Evolutionary conservation across 2,329 filamentous ascomycete genomes (phyloP).

Genomic region (Fusarium pininemorale): DNA sequence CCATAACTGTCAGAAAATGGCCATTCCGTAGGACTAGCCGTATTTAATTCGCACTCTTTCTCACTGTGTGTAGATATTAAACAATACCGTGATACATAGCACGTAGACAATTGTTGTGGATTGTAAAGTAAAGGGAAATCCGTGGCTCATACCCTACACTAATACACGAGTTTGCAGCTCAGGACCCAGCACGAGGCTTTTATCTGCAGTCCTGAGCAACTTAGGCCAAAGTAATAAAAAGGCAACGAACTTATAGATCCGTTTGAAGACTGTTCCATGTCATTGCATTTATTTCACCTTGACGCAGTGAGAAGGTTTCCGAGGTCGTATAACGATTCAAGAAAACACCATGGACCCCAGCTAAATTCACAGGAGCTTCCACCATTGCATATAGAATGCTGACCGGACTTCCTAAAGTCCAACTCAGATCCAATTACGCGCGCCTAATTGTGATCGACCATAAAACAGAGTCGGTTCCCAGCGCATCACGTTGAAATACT

Average conservation of each 20-base stretch:
- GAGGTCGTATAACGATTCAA: fast-evolving
- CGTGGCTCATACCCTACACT: neutral
- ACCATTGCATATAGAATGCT: fast-evolving
- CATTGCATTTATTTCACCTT: fast-evolving
- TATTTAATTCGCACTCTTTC: neutral
- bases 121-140: neutral
- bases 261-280: fast-evolving
- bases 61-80: neutral
- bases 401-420: neutral
- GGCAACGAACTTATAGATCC: fast-evolving
- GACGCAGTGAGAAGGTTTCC: fast-evolving
- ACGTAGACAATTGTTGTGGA: neutral
- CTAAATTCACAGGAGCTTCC: fast-evolving
- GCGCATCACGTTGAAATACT: neutral
- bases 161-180: neutral
- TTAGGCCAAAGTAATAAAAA: fast-evolving
- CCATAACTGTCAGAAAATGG: fast-evolving
- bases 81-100: neutral
- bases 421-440: too few species aligned
- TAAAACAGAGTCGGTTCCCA: neutral
- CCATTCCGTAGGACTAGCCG: fast-evolving
- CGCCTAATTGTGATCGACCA: neutral
- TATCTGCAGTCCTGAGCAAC: too few species aligned
- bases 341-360: fast-evolving
- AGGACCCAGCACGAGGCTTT: neutral